Evolutionary conservation across 1,139 yeast genomes (phyloP), one percentile per base, ranked within the genome.

Genomic region (Pichia kudriavzevii): DNA sequence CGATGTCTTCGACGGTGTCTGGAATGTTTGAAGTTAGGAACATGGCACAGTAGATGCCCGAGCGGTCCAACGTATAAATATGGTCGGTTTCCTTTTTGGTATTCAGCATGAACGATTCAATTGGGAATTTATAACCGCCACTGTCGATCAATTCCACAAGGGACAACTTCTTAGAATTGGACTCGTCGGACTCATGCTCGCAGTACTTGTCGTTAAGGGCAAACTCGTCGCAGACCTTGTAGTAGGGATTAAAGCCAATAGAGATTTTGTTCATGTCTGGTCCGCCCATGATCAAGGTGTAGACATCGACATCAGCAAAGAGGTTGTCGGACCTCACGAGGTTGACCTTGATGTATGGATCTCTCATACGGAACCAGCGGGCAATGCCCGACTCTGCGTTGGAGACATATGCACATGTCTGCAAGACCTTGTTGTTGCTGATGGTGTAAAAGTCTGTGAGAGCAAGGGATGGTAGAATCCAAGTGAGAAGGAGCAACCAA

Each of bases 171-270:
- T 31, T 33, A 3, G 13, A 33, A 22, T 36, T 29, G 19, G 38
- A 32, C 2, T 43, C 46, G 20, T 32, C 41, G 3, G 42, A 11
- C 2, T 44, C 41, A 26, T 44, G 52, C 4, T 43, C 36, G 36
- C 58, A 54, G 24, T 43, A 34, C 6, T 45, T 42, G 3, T 28
- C 22, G 9, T 40, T 38, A 16, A 44, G 13, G 1, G 58, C 48
- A 22, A 37, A 31, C 36, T 53, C 58, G 34, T 55, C 59, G 39
- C 59, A 55, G 19, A 55, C 46, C 37, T 52, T 52, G 27, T 46
- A 40, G 26, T 32, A 32, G 8, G 59, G 52, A 8, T 44, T 30
- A 3, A 45, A 34, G 8, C 47, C 52, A 19, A 53, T 40, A 26
- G 38, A 38, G 10, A 50, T 38, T 13, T 46, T 42, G 20, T 39